Conservation (phyloP, 768 basidiomycete species). For the Termitomyces sp. region DNA sequence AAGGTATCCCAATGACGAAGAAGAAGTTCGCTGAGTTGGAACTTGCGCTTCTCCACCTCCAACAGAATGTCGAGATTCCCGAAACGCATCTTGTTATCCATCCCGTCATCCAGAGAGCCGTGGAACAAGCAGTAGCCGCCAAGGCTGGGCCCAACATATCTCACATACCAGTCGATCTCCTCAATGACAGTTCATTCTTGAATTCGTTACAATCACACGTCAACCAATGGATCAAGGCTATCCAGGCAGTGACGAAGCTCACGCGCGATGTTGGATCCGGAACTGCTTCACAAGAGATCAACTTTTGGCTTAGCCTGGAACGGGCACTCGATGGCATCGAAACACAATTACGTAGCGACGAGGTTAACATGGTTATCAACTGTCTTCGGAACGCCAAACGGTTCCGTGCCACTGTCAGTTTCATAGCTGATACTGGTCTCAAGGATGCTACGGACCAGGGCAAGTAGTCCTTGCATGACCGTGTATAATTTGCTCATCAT, state of each 20-base stretch:
- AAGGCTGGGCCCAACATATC: constrained; percentile 68
- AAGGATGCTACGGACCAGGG: constrained; percentile 90
- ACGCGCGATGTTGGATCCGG: constrained; percentile 89
- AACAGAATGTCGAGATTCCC: constrained; percentile 99
- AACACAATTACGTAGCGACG: constrained; percentile 83
- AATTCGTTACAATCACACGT: constrained; percentile 92
- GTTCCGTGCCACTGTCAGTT: constrained; percentile 95
- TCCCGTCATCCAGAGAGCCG: constrained; percentile 81
- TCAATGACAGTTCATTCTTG: constrained; percentile 87
- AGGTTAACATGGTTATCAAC: constrained; percentile 90
- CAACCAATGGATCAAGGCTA: constrained; percentile 97
- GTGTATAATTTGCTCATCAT: not conserved
- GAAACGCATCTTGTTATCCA: constrained; percentile 93
- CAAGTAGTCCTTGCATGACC: constrained; percentile 26
- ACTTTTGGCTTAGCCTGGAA: constrained; percentile 97
- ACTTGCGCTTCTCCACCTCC: constrained; percentile 86
- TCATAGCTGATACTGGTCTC: constrained; percentile 95
- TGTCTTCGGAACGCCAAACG: constrained; percentile 93
- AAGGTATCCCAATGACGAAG: constrained; percentile 94
- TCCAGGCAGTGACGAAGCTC: constrained; percentile 96
- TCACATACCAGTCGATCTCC: constrained; percentile 62
- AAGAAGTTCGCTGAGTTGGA: constrained; percentile 99
- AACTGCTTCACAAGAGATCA: constrained; percentile 97
- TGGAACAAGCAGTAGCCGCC: constrained; percentile 60
- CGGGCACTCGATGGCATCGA: constrained; percentile 92